These are phyloP conservation scores for Rhizopogon vesiculosus DNA, from an alignment of 768 basidiomycete genomes.

Conservation along the genomic window DNA sequence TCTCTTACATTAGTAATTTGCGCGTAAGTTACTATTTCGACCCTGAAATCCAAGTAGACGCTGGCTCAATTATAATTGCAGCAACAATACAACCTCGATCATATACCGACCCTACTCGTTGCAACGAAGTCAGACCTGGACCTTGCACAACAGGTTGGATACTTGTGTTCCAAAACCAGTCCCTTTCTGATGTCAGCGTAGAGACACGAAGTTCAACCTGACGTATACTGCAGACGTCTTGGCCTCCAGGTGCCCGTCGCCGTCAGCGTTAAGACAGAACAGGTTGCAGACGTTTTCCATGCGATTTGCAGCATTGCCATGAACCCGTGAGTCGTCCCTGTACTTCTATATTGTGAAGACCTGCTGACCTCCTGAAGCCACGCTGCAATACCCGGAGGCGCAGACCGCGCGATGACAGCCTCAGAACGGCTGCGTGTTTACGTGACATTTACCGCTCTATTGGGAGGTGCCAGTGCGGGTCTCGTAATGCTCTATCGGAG, in stretches of 20 bases:
- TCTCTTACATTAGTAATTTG: slow-evolving; percentile 96
- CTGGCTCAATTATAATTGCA: slow-evolving; percentile 30
- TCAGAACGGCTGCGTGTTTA: slow-evolving; percentile 68
- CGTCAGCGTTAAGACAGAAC: slow-evolving; percentile 83
- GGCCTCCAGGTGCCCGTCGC: slow-evolving; percentile 92
- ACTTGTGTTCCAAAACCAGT: slow-evolving; percentile 2
- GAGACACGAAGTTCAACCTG: slow-evolving; percentile 98
- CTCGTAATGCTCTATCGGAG: slow-evolving; percentile 68
- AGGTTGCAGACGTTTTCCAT: slow-evolving; percentile 85
- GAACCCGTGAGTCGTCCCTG: slow-evolving; percentile 63
- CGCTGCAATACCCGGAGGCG: slow-evolving; percentile 76
- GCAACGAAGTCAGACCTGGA: slow-evolving; percentile 99
- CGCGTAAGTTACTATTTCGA: slow-evolving; percentile 49
- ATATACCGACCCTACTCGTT: slow-evolving; percentile 93
- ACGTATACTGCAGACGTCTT: slow-evolving; percentile 89
- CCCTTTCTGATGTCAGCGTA: slow-evolving; percentile 26
- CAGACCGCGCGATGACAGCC: slow-evolving; percentile 70
- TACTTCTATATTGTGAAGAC: slow-evolving; percentile 1
- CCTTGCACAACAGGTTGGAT: slow-evolving; percentile 82
- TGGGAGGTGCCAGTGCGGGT: slow-evolving; percentile 74
- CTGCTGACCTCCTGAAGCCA: slow-evolving; percentile 34
- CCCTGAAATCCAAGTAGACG: neutral
- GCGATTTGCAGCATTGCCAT: slow-evolving; percentile 80
- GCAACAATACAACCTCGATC: slow-evolving; percentile 97
- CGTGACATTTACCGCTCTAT: slow-evolving; percentile 63